phyloP scores from a whole-genome alignment of 75 land plant species.

The Selaginella moellendorffii region DNA sequence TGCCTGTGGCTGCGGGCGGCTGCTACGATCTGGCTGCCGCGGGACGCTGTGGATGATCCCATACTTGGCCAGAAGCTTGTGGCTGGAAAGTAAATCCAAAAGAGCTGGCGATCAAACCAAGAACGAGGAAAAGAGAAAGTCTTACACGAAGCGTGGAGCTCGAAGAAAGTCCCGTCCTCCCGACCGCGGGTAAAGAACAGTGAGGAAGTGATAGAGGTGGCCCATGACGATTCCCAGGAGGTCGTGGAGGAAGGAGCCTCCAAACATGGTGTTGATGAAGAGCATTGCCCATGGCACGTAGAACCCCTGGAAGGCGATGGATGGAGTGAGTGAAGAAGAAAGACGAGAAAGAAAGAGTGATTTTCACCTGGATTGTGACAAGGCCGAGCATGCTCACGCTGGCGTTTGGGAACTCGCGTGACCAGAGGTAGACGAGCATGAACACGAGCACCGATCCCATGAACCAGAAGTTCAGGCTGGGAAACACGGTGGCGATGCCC shows the following conservation, averaged over 20 bases:
- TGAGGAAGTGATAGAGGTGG: conserved; percentile 77
- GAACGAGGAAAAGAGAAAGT: not conserved
- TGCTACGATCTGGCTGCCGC: not conserved
- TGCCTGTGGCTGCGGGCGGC: not conserved
- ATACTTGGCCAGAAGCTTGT: conserved; percentile 24
- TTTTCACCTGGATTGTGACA: conserved; percentile 63
- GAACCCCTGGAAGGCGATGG: conserved; percentile 47
- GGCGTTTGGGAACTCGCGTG: conserved; percentile 81
- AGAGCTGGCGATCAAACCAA: not conserved
- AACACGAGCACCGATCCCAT: conserved; percentile 71
- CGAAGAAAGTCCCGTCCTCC: conserved; percentile 51
- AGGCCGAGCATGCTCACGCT: conserved; percentile 74
- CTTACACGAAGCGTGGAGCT: conserved; percentile 81
- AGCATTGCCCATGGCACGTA: conserved; percentile 95
- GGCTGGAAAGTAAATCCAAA: conserved; percentile 18
- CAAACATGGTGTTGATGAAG: conserved; percentile 65
- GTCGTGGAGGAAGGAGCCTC: conserved; percentile 43
- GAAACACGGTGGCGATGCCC: conserved; percentile 23
- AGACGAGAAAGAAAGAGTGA: no score
- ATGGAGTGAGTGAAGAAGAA: no score
- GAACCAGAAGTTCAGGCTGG: conserved; percentile 27
- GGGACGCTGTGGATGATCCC: conserved; percentile 8
- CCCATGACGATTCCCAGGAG: conserved; percentile 80
- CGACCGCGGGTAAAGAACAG: conserved; percentile 74
- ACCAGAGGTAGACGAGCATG: conserved; percentile 92